These are phyloP conservation scores for Trichoderma sp. DNA, from an alignment of 2,329 filamentous ascomycete species.

Conservation along the genomic window DNA sequence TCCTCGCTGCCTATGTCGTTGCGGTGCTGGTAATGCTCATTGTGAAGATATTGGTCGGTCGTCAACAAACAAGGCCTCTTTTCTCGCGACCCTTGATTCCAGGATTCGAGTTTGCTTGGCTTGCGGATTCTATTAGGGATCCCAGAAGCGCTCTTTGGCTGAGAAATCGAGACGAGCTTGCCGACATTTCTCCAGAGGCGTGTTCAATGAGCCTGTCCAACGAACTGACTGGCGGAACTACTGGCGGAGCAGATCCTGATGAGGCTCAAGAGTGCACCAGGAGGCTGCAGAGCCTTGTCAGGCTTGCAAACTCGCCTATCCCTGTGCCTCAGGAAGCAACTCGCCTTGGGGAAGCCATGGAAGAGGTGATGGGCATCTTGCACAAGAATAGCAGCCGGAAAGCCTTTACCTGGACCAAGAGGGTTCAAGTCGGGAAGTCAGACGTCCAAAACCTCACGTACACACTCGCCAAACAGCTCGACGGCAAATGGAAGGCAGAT, in stretches of 20 bases:
- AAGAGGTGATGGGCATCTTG: too few species aligned
- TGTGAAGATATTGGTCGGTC: slow-evolving; percentile 9
- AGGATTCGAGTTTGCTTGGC: slow-evolving; percentile 17
- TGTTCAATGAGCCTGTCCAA: background rate
- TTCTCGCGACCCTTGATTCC: background rate
- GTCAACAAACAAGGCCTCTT: background rate
- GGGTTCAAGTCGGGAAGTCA: too few species aligned
- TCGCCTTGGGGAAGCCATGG: too few species aligned
- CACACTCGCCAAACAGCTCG: background rate
- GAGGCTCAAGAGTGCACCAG: background rate
- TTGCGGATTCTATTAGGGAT: background rate
- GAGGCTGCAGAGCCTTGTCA: too few species aligned
- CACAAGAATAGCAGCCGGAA: too few species aligned
- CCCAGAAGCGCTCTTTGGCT: background rate
- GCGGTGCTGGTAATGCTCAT: background rate
- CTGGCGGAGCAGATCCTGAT: background rate
- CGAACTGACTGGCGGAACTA: background rate
- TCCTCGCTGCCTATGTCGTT: background rate
- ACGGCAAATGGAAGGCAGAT: slow-evolving; percentile 33
- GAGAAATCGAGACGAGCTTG: too few species aligned
- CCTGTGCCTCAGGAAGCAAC: too few species aligned
- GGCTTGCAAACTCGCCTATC: too few species aligned
- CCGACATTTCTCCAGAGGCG: too few species aligned
- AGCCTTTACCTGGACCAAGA: too few species aligned
- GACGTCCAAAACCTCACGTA: too few species aligned